Evolutionary conservation across 2,329 filamentous ascomycete species (phyloP), one percentile per base, ranked within the genome.

Genomic region (Fusarium liriodendri): DNA sequence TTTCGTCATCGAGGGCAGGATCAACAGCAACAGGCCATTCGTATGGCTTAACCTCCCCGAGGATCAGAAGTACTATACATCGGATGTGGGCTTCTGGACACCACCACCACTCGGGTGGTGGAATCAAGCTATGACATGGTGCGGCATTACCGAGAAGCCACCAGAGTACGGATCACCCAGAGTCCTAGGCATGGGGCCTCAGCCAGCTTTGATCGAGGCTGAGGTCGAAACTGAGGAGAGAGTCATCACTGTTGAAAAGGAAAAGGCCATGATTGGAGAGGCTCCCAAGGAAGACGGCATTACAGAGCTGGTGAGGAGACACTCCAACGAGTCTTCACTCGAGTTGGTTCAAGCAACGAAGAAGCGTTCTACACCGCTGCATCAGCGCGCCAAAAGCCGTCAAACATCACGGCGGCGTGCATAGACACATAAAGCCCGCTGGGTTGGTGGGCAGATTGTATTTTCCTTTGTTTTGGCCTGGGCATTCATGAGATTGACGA

Each of bases 1-100:
- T 52, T 80, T 84, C 16, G 77, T 82, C 32, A 82, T 84, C 32
- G 81, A 84, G 52, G 82, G 82, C 5, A 80, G 81, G 11, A 82
- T 84, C 71, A 80, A 84, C 72, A 84, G 80, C 71, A 83, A 80
- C 57, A 79, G 76, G 67, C 77, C 80, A 35, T 81, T 83, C 27
- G 83, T 84, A 25, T 83, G 81, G 81, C 70, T 84, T 1, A 83
- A 83, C 35, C 69, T 84, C 6, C 83, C 81, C 1, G 74, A 79
- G n/a, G 79, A 82, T 0, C 82, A 83, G 62, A 70, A 75, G 0
- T 77, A 77, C 20, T 81, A 80, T 33, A 75, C 79, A 14, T 74
- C 77, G 32, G 81, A 80, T 11, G 78, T 83, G 42, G 82, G 81
- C 6, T 78, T 80, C 45, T 83, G 79, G 76, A 66, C 74, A 18